Conservation (phyloP, 495 filamentous ascomycete genomes). For the Penicillium cinerascens region DNA sequence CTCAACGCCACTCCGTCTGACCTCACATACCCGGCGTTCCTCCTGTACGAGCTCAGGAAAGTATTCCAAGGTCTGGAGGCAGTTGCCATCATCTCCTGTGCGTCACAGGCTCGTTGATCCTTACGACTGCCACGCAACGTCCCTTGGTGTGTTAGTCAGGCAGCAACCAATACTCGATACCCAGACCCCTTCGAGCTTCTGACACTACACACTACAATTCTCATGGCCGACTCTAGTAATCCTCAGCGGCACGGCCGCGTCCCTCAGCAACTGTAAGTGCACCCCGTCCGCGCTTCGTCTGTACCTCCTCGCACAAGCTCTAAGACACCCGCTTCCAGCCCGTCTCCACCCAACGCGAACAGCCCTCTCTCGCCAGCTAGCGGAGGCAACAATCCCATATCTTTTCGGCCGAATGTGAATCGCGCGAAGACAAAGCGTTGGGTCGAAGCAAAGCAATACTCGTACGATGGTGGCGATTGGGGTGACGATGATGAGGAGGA, state of each 20-base stretch:
- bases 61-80: background rate
- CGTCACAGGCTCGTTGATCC: background rate
- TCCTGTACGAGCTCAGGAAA: background rate
- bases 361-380: slow-evolving; percentile 32
- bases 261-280: slow-evolving; percentile 24
- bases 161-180: slow-evolving; percentile 18
- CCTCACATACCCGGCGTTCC: slow-evolving; percentile 6
- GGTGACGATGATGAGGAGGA: slow-evolving; percentile 81
- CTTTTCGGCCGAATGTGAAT: slow-evolving; percentile 78
- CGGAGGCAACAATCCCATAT: slow-evolving; percentile 42
- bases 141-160: slow-evolving; percentile 5
- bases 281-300: background rate
- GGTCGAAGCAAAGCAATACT: slow-evolving; percentile 82
- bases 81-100: background rate
- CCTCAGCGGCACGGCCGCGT: slow-evolving; percentile 24
- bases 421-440: slow-evolving; percentile 91
- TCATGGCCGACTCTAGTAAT: slow-evolving; percentile 24
- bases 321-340: slow-evolving; percentile 13
- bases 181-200: slow-evolving; percentile 4
- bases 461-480: slow-evolving; percentile 95
- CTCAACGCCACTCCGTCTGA: slow-evolving; percentile 19
- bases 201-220: slow-evolving; percentile 4
- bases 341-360: slow-evolving; percentile 21
- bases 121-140: background rate
- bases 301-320: slow-evolving; percentile 10